Base-by-base conservation (phyloP, 352 stramenopile genomes). In the Globisporangium acanthophoron region DNA sequence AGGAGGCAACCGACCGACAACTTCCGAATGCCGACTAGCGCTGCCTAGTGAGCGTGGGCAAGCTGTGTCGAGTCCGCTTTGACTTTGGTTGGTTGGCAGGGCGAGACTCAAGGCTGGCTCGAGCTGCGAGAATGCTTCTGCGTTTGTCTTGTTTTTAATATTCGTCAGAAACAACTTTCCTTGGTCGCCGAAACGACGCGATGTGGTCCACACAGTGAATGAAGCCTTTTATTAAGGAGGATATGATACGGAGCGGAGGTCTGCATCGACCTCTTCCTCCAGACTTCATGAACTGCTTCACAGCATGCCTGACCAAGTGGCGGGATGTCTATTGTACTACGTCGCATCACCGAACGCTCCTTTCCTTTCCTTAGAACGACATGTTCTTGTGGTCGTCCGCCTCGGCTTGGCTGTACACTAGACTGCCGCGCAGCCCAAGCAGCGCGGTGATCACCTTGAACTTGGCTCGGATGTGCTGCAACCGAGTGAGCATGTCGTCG, bases 331-430 rank as follows among this genome's bases (percentile, higher is more conserved):
- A 41, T 55, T 50, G 40, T 43, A 53, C 43, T 51, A 1, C 9
- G 18, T 5, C 8, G 12, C 33, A 27, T 24, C n/a, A 2, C 18
- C 43, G 27, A 8, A 11, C 15, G 43, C 16, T 27, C 12, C 43
- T 21, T 4, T 46, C 18, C 5, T 39, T 21, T 54, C 13, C 0
- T 16, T 24, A 93, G 55, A 93, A 93, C 3, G 80, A 91, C 84
- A 93, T 91, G 63, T 91, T 85, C 65, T 91, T 91, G 65, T 93
- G 84, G 24, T 79, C 79, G 44, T 85, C 59, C 15, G 87, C 67
- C 49, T 90, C 76, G 27, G 85, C 72, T 21, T 81, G 59, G 52
- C 67, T 91, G 70, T 88, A 93, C 39, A 89, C 74, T 40, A 93
- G 67, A 5, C 58, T 65, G 29, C 69, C 59, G 44, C 78, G 78